phyloP scores from a whole-genome alignment of 2,329 filamentous ascomycete genomes.

The Didymella sp. region DNA sequence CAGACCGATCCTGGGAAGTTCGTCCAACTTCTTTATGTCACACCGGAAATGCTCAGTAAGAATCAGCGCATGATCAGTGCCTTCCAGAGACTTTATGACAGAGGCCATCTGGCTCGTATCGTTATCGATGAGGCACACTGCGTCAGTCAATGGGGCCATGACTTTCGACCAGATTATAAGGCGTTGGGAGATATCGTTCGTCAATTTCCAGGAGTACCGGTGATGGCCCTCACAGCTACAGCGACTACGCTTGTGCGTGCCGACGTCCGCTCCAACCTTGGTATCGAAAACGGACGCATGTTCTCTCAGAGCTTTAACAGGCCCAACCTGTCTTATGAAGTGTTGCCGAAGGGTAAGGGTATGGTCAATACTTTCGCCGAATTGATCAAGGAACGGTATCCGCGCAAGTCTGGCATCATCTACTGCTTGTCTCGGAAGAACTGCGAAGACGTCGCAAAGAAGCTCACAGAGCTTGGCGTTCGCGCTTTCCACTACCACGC shows the following conservation, averaged over 20 bases:
- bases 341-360: slow-evolving; percentile 72
- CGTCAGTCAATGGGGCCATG: slow-evolving; percentile 98
- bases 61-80: slow-evolving; percentile 71
- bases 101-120: slow-evolving; percentile 79
- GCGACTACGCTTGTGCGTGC: slow-evolving; percentile 91
- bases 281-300: slow-evolving; percentile 76
- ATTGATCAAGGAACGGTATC: slow-evolving; percentile 74
- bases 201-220: slow-evolving; percentile 78
- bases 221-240: slow-evolving; percentile 95
- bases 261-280: slow-evolving; percentile 91
- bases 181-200: slow-evolving; percentile 75
- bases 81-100: slow-evolving; percentile 72
- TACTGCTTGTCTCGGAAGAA: slow-evolving; percentile 88
- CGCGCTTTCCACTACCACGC: slow-evolving; percentile 87
- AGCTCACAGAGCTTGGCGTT: slow-evolving; percentile 71
- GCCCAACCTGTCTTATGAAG: slow-evolving; percentile 91
- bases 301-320: slow-evolving; percentile 96
- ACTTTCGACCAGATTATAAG: slow-evolving; percentile 97
- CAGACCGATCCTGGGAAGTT: slow-evolving; percentile 73
- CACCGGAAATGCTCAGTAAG: slow-evolving; percentile 94
- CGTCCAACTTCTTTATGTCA: slow-evolving; percentile 90
- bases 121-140: slow-evolving; percentile 99
- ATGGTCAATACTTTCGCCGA: slow-evolving; percentile 64
- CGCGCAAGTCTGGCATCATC: slow-evolving; percentile 81
- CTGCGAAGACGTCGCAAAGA: slow-evolving; percentile 79